Conservation (phyloP, 2,329 filamentous ascomycete genomes). For the Sporothrix luriei region DNA sequence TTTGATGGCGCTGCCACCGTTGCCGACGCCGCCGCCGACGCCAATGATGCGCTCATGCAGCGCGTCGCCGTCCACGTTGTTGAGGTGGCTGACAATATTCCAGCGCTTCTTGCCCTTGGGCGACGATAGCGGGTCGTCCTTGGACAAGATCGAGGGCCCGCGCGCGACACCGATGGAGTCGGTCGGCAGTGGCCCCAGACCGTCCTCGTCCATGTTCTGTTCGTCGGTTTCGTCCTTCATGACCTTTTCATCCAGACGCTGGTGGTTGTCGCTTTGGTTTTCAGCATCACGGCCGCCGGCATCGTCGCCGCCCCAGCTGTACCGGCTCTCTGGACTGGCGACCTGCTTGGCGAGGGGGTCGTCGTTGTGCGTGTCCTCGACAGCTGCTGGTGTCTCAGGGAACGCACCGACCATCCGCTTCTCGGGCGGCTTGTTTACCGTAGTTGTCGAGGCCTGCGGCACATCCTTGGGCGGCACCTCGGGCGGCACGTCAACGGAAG, state of each 20-base stretch:
- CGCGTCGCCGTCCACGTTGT: constrained; percentile 10
- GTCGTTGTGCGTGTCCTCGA: background rate
- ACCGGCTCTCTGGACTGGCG: constrained; percentile 23
- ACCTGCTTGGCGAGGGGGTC: background rate
- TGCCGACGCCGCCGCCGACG: background rate
- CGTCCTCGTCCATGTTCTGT: background rate
- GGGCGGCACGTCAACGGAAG: background rate
- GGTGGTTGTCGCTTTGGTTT: background rate
- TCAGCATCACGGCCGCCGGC: background rate
- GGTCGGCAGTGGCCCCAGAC: constrained; percentile 33
- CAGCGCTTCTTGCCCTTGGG: constrained; percentile 25
- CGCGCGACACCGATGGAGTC: constrained; percentile 43
- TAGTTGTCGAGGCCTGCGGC: background rate
- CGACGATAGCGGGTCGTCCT: background rate
- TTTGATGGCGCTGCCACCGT: constrained; percentile 27
- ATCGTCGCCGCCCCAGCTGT: constrained; percentile 27
- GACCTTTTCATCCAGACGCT: background rate
- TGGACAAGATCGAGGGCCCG: constrained; percentile 40
- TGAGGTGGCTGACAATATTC: constrained; percentile 21
- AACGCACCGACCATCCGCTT: background rate
- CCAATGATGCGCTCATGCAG: constrained; percentile 20
- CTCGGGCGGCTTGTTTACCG: background rate
- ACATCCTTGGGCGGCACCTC: constrained; percentile 9
- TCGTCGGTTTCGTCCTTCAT: too few species aligned
- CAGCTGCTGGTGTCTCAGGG: background rate